Evolutionary conservation across 208 protist genomes (phyloP).

Genomic region (Wallacemonas sp.): DNA sequence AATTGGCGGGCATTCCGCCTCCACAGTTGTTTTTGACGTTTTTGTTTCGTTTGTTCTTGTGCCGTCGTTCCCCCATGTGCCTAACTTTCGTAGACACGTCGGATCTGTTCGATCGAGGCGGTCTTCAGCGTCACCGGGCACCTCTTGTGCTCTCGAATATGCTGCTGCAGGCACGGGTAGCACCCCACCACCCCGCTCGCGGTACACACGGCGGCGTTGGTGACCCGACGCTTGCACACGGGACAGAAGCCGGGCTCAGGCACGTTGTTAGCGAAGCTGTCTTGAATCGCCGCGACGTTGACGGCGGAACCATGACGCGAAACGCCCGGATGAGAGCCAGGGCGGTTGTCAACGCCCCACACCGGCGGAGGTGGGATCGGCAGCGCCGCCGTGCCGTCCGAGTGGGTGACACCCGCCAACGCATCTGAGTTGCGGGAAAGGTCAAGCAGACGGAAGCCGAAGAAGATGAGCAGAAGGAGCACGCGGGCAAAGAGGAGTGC

Average conservation of each 20-base stretch:
- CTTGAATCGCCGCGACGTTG: background rate
- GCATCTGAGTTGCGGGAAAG: slow-evolving; percentile 33
- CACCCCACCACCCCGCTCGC: slow-evolving; percentile 74
- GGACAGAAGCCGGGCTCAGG: slow-evolving; percentile 61
- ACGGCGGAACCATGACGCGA: background rate
- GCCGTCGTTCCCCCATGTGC: too few relatives aligned
- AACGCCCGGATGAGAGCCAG: background rate
- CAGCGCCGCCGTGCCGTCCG: slow-evolving; percentile 20
- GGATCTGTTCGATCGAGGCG: slow-evolving; percentile 54
- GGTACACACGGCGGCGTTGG: slow-evolving; percentile 65
- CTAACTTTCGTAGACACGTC: slow-evolving; percentile 79
- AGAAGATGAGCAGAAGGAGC: slow-evolving; percentile 58
- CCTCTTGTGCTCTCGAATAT: slow-evolving; percentile 39
- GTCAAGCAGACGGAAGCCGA: slow-evolving; percentile 63
- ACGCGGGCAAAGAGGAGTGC: slow-evolving; percentile 56
- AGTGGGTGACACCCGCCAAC: slow-evolving; percentile 1
- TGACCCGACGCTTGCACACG: slow-evolving; percentile 51
- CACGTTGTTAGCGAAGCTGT: background rate
- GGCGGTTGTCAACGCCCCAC: slow-evolving; percentile 45
- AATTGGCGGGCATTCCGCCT: too few relatives aligned
- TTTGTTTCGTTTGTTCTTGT: slow-evolving; percentile 12
- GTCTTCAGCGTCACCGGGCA: slow-evolving; percentile 61
- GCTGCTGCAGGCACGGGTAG: slow-evolving; percentile 70
- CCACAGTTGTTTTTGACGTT: background rate
- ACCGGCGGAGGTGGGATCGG: slow-evolving; percentile 66